Conservation (phyloP, 495 filamentous ascomycete species). For the Hypoxylon intermedium region DNA sequence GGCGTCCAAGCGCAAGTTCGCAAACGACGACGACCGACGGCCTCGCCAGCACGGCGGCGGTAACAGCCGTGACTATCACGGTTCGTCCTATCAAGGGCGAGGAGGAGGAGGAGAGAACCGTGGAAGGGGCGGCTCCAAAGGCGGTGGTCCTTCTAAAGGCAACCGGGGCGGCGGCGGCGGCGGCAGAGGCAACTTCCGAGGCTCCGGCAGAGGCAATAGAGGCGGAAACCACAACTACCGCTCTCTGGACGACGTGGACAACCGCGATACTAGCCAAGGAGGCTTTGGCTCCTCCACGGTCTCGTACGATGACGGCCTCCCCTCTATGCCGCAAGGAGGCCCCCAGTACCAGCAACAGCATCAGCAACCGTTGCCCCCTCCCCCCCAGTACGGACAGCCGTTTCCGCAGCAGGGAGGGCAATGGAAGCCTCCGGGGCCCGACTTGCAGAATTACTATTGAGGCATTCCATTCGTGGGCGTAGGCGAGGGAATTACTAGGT, state of each 20-base stretch:
- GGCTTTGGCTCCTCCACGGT: constrained; percentile 44
- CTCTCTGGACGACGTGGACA: constrained; percentile 55
- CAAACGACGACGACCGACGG: constrained; percentile 57
- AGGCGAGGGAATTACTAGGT: too few species aligned
- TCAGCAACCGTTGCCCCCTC: constrained; percentile 25
- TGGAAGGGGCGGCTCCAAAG: constrained; percentile 47
- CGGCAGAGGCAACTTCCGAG: constrained; percentile 26
- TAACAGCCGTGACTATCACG: constrained; percentile 48
- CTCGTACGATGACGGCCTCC: constrained; percentile 52
- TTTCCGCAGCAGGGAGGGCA: constrained; percentile 36
- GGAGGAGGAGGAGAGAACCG: constrained; percentile 56
- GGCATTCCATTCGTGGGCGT: not conserved
- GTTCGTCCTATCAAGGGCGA: constrained; percentile 52
- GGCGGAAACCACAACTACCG: constrained; percentile 56
- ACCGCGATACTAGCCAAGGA: constrained; percentile 44
- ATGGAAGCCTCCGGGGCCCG: constrained; percentile 33
- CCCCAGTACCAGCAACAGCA: constrained; percentile 8
- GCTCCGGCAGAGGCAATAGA: constrained; percentile 44
- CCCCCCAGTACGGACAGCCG: constrained; percentile 33
- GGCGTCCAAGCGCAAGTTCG: constrained; percentile 62
- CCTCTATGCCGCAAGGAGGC: constrained; percentile 24
- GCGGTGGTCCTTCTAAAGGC: constrained; percentile 32
- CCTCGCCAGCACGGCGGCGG: constrained; percentile 43
- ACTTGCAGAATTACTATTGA: constrained; percentile 41
- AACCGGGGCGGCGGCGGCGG: constrained; percentile 31